A percentile compares a stretch with the other conserved stretches of the same genome.
phyloP scores from a whole-genome alignment of 2,329 filamentous ascomycete species.

The Coniochaeta pulveracea region DNA sequence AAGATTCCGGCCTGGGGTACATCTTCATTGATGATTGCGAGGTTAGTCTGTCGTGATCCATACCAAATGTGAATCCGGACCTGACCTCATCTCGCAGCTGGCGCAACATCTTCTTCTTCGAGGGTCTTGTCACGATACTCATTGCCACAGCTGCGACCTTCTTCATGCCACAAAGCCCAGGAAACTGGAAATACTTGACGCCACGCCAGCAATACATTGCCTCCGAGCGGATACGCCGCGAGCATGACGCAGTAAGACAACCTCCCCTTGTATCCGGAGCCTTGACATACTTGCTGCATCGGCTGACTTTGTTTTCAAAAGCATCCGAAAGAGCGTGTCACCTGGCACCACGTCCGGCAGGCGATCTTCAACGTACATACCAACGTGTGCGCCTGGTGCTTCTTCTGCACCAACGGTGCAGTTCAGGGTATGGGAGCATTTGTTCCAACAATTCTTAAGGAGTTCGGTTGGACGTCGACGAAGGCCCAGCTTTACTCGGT shows the following conservation, averaged over 20 bases:
- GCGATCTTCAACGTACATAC: conserved; percentile 7
- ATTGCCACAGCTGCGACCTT: not conserved
- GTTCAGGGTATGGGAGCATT: conserved; percentile 7
- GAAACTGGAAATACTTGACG: conserved; percentile 4
- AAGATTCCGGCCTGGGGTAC: conserved; percentile 5
- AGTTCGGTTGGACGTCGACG: conserved; percentile 8
- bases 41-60: not conserved
- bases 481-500: conserved; percentile 8
- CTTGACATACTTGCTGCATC: not conserved
- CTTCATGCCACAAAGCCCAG: conserved; percentile 6
- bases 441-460: conserved; percentile 8
- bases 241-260: conserved; percentile 4
- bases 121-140: conserved; percentile 5
- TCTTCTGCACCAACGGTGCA: conserved; percentile 5
- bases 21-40: not conserved
- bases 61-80: too few relatives aligned
- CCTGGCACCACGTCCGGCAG: conserved; percentile 6
- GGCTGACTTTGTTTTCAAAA: not conserved
- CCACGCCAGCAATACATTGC: conserved; percentile 5
- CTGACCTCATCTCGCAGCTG: too few relatives aligned
- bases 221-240: conserved; percentile 5
- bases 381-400: conserved; percentile 7
- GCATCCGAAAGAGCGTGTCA: conserved; percentile 5
- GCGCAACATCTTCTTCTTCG: conserved; percentile 8
- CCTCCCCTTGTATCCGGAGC: not conserved